phyloP scores from a whole-genome alignment of 2,329 filamentous ascomycete species.

The Beauveria caledonica region DNA sequence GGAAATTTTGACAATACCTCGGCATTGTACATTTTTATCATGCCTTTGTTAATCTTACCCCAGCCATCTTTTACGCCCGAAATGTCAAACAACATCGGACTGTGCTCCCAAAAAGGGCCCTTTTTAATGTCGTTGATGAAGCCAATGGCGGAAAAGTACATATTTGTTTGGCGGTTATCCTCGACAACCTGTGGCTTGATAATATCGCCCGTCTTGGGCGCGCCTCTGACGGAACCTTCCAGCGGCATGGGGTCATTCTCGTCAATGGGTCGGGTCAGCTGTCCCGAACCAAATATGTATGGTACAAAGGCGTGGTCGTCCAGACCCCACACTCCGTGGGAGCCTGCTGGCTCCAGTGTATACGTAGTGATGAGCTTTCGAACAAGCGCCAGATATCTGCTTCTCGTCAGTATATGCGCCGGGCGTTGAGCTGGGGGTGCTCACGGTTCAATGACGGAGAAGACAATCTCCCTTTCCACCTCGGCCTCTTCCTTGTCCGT shows the following conservation, averaged over 20 bases:
- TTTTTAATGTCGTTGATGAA: constrained; percentile 98
- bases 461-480: constrained; percentile 70
- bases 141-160: constrained; percentile 93
- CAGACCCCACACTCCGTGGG: constrained; percentile 96
- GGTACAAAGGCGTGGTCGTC: constrained; percentile 93
- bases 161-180: constrained; percentile 56
- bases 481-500: constrained; percentile 42
- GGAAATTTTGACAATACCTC: constrained; percentile 96
- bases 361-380: constrained; percentile 82
- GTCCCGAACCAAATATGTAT: constrained; percentile 92
- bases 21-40: constrained; percentile 99
- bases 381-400: constrained; percentile 70
- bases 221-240: constrained; percentile 66
- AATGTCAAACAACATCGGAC: constrained; percentile 88
- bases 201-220: constrained; percentile 65
- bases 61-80: constrained; percentile 87
- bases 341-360: constrained; percentile 88
- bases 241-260: constrained; percentile 55
- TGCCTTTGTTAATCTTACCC: constrained; percentile 98
- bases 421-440: constrained; percentile 25
- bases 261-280: constrained; percentile 69
- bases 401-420: constrained; percentile 10
- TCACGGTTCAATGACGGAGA: constrained; percentile 75
- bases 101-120: constrained; percentile 96
- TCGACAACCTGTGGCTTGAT: constrained; percentile 56